phyloP scores from a whole-genome alignment of 192 early-diverging fungal species.

The Entomortierella chlamydospora region DNA sequence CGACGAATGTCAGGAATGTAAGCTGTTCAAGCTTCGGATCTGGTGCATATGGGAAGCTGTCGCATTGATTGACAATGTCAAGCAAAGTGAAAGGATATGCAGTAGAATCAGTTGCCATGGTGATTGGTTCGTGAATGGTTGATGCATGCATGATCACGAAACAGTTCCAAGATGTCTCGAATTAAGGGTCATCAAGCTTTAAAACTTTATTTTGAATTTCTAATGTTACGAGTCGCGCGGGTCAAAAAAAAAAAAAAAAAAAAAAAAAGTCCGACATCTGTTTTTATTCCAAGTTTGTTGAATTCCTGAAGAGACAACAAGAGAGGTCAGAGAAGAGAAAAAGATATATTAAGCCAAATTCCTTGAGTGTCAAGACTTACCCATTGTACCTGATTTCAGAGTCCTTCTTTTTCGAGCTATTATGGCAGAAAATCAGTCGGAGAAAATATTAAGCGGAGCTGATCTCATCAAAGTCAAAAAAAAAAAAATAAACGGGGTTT shows the following conservation, averaged over 20 bases:
- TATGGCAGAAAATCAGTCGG: neutral
- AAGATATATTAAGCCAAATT: neutral
- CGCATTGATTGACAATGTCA: constrained; percentile 60
- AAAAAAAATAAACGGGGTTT: no score
- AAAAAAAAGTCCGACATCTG: neutral
- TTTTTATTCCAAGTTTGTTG: constrained; percentile 30
- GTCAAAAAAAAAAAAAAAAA: no score
- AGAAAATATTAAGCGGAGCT: neutral
- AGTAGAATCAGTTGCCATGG: neutral
- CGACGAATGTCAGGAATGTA: constrained; percentile 41
- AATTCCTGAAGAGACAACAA: constrained; percentile 12
- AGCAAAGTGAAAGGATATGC: constrained; percentile 30
- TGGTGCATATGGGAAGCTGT: constrained; percentile 58
- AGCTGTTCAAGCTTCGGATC: constrained; percentile 10
- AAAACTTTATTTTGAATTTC: no score
- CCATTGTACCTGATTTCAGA: constrained; percentile 41
- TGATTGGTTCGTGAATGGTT: neutral
- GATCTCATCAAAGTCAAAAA: no score
- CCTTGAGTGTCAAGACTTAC: neutral
- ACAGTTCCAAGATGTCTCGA: neutral
- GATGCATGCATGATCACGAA: neutral
- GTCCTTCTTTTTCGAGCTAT: constrained; percentile 44
- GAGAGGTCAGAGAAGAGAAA: neutral
- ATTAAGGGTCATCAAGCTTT: no score
- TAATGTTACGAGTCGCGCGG: no score